phyloP scores from a whole-genome alignment of 2,329 filamentous ascomycete species.

The Fusarium staphyleae region DNA sequence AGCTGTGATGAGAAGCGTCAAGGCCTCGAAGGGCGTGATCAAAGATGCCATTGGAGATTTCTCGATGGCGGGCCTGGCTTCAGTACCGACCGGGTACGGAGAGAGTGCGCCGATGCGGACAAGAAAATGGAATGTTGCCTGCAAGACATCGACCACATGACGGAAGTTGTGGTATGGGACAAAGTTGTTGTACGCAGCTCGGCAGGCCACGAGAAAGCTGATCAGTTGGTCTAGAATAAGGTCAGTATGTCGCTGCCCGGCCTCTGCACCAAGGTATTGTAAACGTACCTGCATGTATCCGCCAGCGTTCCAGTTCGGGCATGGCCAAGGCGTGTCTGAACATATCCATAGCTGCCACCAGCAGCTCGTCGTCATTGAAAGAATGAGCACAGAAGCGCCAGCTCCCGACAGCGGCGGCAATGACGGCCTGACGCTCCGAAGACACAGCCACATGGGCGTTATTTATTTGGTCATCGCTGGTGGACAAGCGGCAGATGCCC shows the following conservation, averaged over 20 bases:
- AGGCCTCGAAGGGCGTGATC: constrained; percentile 84
- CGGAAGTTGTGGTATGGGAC: constrained; percentile 98
- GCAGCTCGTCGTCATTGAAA: constrained; percentile 87
- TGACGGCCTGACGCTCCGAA: constrained; percentile 67
- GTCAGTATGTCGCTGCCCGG: constrained; percentile 49
- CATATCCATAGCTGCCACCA: constrained; percentile 86
- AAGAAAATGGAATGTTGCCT: constrained; percentile 91
- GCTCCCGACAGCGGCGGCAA: constrained; percentile 73
- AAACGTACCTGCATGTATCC: constrained; percentile 74
- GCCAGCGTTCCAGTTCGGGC: constrained; percentile 82
- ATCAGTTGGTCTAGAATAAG: constrained; percentile 73
- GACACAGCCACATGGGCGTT: constrained; percentile 73
- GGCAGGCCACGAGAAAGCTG: constrained; percentile 85
- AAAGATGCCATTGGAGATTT: constrained; percentile 75
- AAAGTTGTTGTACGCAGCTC: constrained; percentile 94
- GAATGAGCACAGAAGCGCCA: constrained; percentile 93
- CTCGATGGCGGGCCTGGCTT: constrained; percentile 42
- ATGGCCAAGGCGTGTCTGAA: constrained; percentile 85
- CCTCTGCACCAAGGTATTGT: constrained; percentile 8
- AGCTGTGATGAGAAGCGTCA: constrained; percentile 91
- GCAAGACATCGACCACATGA: constrained; percentile 94
- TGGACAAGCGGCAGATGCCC: constrained; percentile 78
- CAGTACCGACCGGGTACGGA: constrained; percentile 61
- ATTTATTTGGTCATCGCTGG: constrained; percentile 67
- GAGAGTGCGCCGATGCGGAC: constrained; percentile 79